phyloP scores from a whole-genome alignment of 2,329 filamentous ascomycete genomes.

The Fonsecaea pedrosoi region DNA sequence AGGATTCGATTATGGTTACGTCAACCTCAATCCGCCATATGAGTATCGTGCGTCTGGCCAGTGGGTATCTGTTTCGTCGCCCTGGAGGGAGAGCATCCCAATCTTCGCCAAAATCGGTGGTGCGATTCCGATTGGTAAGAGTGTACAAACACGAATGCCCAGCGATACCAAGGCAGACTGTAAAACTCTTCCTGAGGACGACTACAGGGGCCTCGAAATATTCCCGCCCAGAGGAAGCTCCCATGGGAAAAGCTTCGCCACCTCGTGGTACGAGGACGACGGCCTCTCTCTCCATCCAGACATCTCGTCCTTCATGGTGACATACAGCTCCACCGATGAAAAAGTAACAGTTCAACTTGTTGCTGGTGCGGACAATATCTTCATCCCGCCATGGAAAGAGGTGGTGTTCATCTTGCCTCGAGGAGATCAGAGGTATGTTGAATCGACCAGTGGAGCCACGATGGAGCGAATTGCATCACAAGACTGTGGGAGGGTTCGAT shows the following conservation, averaged over 20 bases:
- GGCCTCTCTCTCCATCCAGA: slow-evolving; percentile 56
- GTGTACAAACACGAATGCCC: slow-evolving; percentile 58
- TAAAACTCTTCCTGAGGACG: slow-evolving; percentile 57
- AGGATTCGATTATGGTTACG: slow-evolving; percentile 61
- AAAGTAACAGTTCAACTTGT: slow-evolving; percentile 54
- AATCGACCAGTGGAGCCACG: slow-evolving; percentile 44
- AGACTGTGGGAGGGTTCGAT: slow-evolving; percentile 23
- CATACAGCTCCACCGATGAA: slow-evolving; percentile 54
- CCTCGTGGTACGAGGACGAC: slow-evolving; percentile 65
- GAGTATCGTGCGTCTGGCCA: slow-evolving; percentile 62
- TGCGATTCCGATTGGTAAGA: slow-evolving; percentile 60
- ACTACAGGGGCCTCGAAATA: slow-evolving; percentile 64
- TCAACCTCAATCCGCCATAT: slow-evolving; percentile 69
- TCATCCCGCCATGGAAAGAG: slow-evolving; percentile 58
- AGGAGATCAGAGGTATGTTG: slow-evolving; percentile 56
- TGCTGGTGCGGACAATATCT: slow-evolving; percentile 50
- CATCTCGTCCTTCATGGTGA: slow-evolving; percentile 53
- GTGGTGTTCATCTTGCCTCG: slow-evolving; percentile 59
- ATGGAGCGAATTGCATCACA: slow-evolving; percentile 32
- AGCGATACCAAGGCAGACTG: slow-evolving; percentile 55
- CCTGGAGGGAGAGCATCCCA: slow-evolving; percentile 62
- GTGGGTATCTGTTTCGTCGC: slow-evolving; percentile 59
- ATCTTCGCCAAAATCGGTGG: slow-evolving; percentile 63
- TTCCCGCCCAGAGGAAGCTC: slow-evolving; percentile 59
- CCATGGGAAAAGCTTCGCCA: slow-evolving; percentile 48